Evolutionary conservation across 768 basidiomycete genomes (phyloP).

Genomic region (Royoungia palumana): DNA sequence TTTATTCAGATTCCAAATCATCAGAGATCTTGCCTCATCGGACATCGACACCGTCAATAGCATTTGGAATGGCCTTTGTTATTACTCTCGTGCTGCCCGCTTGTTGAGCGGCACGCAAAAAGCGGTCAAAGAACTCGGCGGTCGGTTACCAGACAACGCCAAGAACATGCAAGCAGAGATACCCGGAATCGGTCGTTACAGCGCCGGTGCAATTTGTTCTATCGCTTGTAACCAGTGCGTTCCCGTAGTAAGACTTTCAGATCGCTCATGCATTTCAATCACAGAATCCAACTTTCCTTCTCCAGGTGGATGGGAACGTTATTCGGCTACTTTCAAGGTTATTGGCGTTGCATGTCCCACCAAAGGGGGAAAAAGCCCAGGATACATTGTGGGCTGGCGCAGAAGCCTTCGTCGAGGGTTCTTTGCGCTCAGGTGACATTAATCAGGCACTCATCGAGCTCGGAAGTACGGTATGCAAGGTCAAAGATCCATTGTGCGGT

Average conservation of each 20-base stretch:
- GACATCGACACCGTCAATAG: slow-evolving; percentile 83
- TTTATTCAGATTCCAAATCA: slow-evolving; percentile 69
- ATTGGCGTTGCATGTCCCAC: slow-evolving; percentile 76
- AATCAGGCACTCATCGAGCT: slow-evolving; percentile 95
- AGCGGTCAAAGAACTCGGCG: slow-evolving; percentile 60
- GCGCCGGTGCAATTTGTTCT: slow-evolving; percentile 78
- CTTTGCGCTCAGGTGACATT: slow-evolving; percentile 68
- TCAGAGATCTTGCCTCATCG: slow-evolving; percentile 66
- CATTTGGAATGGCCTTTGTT: slow-evolving; percentile 90
- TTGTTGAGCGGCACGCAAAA: slow-evolving; percentile 83
- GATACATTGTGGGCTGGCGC: slow-evolving; percentile 85
- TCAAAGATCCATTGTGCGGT: slow-evolving; percentile 71
- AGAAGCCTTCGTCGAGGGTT: slow-evolving; percentile 55
- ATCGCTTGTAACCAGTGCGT: slow-evolving; percentile 84
- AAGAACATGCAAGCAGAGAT: slow-evolving; percentile 78
- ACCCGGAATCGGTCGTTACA: slow-evolving; percentile 87
- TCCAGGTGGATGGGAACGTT: slow-evolving; percentile 86
- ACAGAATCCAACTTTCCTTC: not conserved
- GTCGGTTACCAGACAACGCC: slow-evolving; percentile 76
- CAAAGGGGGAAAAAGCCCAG: slow-evolving; percentile 74
- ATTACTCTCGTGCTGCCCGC: slow-evolving; percentile 83
- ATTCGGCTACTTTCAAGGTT: slow-evolving; percentile 81
- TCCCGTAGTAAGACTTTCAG: slow-evolving; percentile 65
- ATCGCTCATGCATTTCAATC: not conserved
- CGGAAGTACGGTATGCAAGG: slow-evolving; percentile 90